These are phyloP conservation scores for Paraphaeosphaeria sporulosa DNA, from an alignment of 2,329 filamentous ascomycete genomes.

Conservation along the genomic window DNA sequence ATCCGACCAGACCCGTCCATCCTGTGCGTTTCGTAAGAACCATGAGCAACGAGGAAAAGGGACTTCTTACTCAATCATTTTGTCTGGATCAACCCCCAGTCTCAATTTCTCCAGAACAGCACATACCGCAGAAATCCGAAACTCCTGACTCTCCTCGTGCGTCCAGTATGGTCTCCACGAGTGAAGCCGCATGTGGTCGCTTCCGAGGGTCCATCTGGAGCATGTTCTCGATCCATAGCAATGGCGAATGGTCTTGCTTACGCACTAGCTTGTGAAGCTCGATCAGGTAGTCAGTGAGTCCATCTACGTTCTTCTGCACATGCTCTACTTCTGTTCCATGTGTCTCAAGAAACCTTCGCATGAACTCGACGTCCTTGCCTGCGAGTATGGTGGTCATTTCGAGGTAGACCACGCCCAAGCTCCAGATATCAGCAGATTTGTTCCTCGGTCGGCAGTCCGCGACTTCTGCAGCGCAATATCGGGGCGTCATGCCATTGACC, in stretches of 20 bases:
- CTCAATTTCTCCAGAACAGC: neutral
- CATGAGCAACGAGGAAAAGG: neutral
- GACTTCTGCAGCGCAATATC: slow-evolving; percentile 29
- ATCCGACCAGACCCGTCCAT: too few relatives aligned
- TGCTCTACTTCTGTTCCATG: neutral
- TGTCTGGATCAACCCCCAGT: neutral
- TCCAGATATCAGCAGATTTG: slow-evolving; percentile 26
- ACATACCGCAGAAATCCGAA: neutral
- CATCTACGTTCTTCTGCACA: neutral
- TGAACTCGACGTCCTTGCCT: neutral
- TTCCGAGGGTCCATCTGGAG: neutral
- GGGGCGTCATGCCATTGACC: slow-evolving; percentile 21
- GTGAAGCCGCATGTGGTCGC: neutral
- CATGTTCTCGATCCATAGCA: neutral
- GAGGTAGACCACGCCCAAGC: slow-evolving; percentile 26
- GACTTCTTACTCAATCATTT: neutral
- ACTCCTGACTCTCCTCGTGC: neutral
- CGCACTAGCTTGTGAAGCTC: neutral
- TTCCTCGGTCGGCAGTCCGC: slow-evolving; percentile 20
- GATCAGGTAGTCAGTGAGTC: neutral
- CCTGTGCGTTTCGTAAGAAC: neutral
- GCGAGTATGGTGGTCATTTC: slow-evolving; percentile 6
- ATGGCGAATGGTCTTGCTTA: neutral
- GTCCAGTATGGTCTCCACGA: neutral
- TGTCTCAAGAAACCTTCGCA: neutral